phyloP scores from a whole-genome alignment of 2,329 filamentous ascomycete genomes.

The Cercospora sojina region DNA sequence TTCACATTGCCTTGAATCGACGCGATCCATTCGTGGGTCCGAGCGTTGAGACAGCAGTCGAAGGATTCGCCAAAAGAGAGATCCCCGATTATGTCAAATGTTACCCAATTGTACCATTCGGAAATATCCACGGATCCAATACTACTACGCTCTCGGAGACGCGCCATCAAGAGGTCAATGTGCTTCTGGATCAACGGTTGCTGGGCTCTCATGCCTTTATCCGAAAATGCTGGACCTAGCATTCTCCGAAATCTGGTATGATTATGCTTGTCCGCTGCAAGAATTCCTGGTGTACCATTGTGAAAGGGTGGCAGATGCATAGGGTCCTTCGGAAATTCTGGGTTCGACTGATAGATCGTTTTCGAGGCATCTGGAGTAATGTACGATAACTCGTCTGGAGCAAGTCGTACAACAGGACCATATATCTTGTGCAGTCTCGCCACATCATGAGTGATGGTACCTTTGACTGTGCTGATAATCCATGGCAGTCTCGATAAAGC shows the following conservation, averaged over 20 bases:
- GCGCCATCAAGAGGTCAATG: neutral
- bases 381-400: neutral
- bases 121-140: neutral
- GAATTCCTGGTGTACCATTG: neutral
- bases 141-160: neutral
- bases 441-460: neutral
- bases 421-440: constrained; percentile 61
- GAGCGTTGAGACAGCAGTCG: neutral
- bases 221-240: constrained; percentile 8
- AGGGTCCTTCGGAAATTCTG: neutral
- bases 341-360: neutral
- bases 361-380: neutral
- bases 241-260: constrained; percentile 9
- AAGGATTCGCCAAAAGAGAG: neutral
- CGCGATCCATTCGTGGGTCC: neutral
- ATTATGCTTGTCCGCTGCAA: neutral
- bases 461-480: neutral
- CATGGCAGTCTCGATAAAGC: constrained; percentile 18
- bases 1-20: neutral
- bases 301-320: neutral
- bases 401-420: constrained; percentile 43
- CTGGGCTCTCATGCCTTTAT: neutral
- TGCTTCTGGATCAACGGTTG: neutral
- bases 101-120: neutral
- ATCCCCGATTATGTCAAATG: neutral